Base-by-base conservation (phyloP, 371 early-diverging fungal species). In the Umbelopsis sp. region DNA sequence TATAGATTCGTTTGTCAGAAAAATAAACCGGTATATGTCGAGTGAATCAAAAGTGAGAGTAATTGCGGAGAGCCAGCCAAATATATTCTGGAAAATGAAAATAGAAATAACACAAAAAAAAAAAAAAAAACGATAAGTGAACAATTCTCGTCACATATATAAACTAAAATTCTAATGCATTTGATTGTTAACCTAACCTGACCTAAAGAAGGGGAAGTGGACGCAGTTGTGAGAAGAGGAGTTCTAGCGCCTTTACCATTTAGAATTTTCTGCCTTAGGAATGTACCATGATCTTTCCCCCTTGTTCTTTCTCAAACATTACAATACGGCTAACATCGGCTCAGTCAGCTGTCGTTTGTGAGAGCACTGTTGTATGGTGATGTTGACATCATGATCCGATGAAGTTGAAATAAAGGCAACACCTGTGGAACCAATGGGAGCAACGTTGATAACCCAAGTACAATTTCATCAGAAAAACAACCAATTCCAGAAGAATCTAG, bases 131-230 rank as follows among this genome's bases (percentile, higher is more conserved):
- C 7, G 57, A 57, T 35, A 35, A 18, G 16, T 24, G 57, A 24
- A 57, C 35, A 57, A 57, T 29, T 8, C 32, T 35, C 10, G 35
- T 57, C 14, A 29, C 57, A 57, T 57, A 57, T 57, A 57, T 57
- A 57, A 57, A 35, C 29, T 25, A 57, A 57, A 57, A 35, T 29
- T 57, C 18, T 5, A n/a, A 57, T 57, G 57, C 57, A 57, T 35
- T 25, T 35, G 57, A 57, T 35, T 35, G 16, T 37, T 57, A 35
- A 35, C 57, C 48, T 48, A 20, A 48, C 48, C 18, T 48, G 14
- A 48, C 7, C 48, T 20, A 41, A 41, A 41, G 41, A 41, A 48
- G 48, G 48, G 48, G 48, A 48, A 48, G 20, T 20, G 14, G 20
- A 48, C 16, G 18, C 18, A 48, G 48, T 48, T 8, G 20, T 20